Conservation (phyloP, 1,139 yeast genomes). For the Suhomyces terraborum region DNA sequence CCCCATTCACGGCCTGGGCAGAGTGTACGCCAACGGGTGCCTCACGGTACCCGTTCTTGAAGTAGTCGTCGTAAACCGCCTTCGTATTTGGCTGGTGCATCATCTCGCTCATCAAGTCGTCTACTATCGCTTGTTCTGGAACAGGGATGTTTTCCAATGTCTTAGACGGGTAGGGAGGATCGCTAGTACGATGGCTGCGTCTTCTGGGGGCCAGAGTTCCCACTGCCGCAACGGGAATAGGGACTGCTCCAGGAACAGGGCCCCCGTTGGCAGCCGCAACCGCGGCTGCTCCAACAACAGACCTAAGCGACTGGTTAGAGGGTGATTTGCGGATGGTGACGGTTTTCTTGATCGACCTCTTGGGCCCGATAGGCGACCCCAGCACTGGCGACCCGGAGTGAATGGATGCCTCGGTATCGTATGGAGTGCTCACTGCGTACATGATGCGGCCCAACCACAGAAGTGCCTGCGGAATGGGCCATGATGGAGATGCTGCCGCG, state of each 20-base stretch:
- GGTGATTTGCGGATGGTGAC: slow-evolving; percentile 8
- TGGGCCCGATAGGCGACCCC: slow-evolving; percentile 4
- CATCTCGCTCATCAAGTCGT: slow-evolving; percentile 9
- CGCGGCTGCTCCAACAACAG: too few species aligned
- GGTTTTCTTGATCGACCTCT: slow-evolving; percentile 9
- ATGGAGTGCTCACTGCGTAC: background rate
- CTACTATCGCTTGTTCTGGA: slow-evolving; percentile 11
- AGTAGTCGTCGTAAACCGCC: slow-evolving; percentile 12
- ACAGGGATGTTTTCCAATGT: slow-evolving; percentile 8
- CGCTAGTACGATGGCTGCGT: slow-evolving; percentile 12
- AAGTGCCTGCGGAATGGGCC: background rate
- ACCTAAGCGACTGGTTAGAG: slow-evolving; percentile 10
- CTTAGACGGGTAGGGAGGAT: slow-evolving; percentile 13
- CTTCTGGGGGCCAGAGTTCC: slow-evolving; percentile 4
- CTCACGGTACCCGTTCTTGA: slow-evolving; percentile 6
- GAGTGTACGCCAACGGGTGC: background rate
- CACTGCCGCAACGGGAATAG: too few species aligned
- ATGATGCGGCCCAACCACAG: slow-evolving; percentile 5
- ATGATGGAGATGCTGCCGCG: background rate
- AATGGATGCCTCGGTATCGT: background rate
- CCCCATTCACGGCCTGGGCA: background rate
- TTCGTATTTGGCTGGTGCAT: slow-evolving; percentile 4
- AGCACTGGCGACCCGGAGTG: background rate
- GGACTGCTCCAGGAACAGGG: too few species aligned
- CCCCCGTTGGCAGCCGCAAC: too few species aligned